These are phyloP conservation scores for Colletotrichum tropicale DNA, from an alignment of 2,329 filamentous ascomycete genomes.

Conservation along the genomic window DNA sequence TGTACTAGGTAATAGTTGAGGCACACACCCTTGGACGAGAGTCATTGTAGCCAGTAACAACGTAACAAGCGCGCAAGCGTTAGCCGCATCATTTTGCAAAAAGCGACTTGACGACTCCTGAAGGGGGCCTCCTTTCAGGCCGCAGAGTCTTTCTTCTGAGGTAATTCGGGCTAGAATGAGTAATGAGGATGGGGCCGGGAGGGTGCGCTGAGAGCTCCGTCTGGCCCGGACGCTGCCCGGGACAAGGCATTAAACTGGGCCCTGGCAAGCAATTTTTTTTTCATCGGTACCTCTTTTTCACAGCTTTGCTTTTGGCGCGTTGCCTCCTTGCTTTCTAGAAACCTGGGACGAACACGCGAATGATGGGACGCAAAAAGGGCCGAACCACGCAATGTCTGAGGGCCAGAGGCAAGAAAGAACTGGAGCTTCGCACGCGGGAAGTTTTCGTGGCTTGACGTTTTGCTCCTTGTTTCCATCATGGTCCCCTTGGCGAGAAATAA, in stretches of 20 bases:
- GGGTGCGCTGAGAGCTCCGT: slow-evolving; percentile 18
- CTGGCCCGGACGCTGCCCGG: slow-evolving; percentile 18
- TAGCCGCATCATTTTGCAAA: background rate
- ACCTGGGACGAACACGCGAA: background rate
- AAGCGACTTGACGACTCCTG: background rate
- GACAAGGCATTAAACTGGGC: slow-evolving; percentile 20
- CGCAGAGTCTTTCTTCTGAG: background rate
- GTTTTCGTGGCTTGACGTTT: slow-evolving; percentile 1
- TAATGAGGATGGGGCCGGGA: slow-evolving; percentile 17
- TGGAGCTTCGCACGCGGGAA: slow-evolving; percentile 1
- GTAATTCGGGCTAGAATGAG: slow-evolving; percentile 15
- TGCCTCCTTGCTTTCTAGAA: background rate
- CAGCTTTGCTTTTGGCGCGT: background rate
- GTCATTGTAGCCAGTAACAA: background rate
- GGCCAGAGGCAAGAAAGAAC: background rate
- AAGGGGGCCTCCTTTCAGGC: background rate
- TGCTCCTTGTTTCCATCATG: background rate
- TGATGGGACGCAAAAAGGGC: background rate
- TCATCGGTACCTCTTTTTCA: background rate
- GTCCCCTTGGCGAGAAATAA: background rate
- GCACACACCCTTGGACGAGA: background rate
- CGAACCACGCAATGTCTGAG: slow-evolving; percentile 9
- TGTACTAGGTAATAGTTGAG: background rate
- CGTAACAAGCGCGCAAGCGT: background rate
- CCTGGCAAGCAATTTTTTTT: slow-evolving; percentile 11